Base-by-base conservation (phyloP, 176 grass and related monocot genomes). In the Themeda triandra region DNA sequence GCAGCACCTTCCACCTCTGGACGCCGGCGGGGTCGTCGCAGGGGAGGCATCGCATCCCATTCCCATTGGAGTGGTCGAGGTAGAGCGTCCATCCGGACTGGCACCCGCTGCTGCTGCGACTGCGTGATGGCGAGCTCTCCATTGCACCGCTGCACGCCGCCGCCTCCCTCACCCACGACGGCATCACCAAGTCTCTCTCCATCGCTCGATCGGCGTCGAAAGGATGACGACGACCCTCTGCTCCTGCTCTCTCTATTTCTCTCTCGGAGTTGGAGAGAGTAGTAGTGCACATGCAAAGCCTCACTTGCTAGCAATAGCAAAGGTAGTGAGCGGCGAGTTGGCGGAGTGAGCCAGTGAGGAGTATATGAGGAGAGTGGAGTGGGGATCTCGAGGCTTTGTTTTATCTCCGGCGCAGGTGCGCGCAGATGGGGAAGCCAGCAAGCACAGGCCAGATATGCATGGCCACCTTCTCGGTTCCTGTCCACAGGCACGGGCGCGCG, bases 51-150 rank as follows among this genome's bases (percentile, higher is more conserved):
- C 3, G 39, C 33, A 10, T 7, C 10, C 32, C 80, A 2, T 56
- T 59, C 42, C 42, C 42, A 14, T 45, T 45, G 63, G 92, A 94
- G 8, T 87, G 92, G 17, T 93, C 87, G 10, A 98, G 90, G 91
- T 98, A 98, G 9, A 91, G 46, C 5, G 95, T 98, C 95, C 95
- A 95, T 3, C 92, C 95, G 37, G 92, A 95, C 75, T 90, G 95
- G 85, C 92, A 98, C 33, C 95, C 95, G 66, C 95, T 98, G 89
- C 84, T 95, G 89, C 82, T 69, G 44, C 73, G 70, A 17, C 12
- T 42, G 41, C 41, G 41, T 42, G 80, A 82, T 45, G 77, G 81
- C 64, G 80, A 65, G 46, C 65, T 86, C 80, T 89, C 92, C 64
- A 7, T 3, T 14, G 21, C 63, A 14, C 8, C n/a, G 41, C 6